Evolutionary conservation across 805 yeast species (phyloP).

Genomic region (Ogataea philodendri): DNA sequence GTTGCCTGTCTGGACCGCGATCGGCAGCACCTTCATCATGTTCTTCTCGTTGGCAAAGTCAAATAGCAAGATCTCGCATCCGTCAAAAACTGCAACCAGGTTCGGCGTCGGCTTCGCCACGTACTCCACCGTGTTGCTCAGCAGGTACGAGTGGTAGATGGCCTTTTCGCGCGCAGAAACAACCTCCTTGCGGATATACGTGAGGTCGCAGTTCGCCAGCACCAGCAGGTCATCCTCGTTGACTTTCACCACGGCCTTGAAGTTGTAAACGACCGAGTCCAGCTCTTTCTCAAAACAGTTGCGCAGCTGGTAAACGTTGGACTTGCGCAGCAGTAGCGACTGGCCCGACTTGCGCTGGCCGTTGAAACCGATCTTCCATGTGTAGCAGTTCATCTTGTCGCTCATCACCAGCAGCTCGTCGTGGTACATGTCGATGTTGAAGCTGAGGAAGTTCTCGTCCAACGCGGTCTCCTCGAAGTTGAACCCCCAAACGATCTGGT

Average conservation of each 20-base stretch:
- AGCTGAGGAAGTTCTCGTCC: conserved; percentile 29
- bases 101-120: conserved; percentile 28
- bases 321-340: conserved; percentile 21
- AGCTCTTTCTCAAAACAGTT: conserved; percentile 26
- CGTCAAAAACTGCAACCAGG: conserved; percentile 34
- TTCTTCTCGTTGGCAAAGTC: conserved; percentile 29
- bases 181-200: conserved; percentile 26
- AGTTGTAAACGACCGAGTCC: conserved; percentile 24
- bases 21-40: conserved; percentile 28
- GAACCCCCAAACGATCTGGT: conserved; percentile 35
- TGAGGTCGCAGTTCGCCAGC: conserved; percentile 30
- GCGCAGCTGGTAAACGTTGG: conserved; percentile 29
- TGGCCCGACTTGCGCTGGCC: not conserved
- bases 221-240: conserved; percentile 32
- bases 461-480: conserved; percentile 29
- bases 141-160: conserved; percentile 24
- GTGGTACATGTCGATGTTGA: conserved; percentile 29
- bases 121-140: conserved; percentile 33
- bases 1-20: conserved; percentile 33
- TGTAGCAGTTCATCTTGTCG: conserved; percentile 33
- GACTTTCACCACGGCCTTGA: conserved; percentile 28
- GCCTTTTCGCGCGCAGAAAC: conserved; percentile 12
- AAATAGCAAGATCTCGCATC: conserved; percentile 32
- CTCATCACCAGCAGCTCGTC: conserved; percentile 34
- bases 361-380: conserved; percentile 30